Conservation (phyloP, 1,139 yeast genomes). For the Kluyveromyces marxianus region DNA sequence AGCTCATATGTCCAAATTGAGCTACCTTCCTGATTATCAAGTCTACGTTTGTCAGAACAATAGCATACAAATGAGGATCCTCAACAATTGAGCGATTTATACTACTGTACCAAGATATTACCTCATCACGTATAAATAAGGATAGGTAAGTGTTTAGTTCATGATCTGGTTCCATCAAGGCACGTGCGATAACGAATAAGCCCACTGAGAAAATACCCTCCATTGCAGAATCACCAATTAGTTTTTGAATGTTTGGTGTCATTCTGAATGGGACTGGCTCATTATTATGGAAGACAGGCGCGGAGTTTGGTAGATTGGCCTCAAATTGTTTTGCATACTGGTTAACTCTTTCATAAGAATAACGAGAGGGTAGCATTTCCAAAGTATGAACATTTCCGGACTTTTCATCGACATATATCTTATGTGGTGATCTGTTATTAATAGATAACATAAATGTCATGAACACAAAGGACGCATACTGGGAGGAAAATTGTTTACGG, state of each 20-base stretch:
- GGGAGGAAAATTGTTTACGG: conserved; percentile 90
- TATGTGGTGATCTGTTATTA: conserved; percentile 88
- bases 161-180: conserved; percentile 84
- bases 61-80: conserved; percentile 77
- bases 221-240: conserved; percentile 86
- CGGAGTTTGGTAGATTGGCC: conserved; percentile 54
- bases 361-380: conserved; percentile 87
- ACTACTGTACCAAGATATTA: conserved; percentile 86
- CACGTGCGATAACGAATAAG: conserved; percentile 77
- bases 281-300: conserved; percentile 88
- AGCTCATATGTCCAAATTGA: conserved; percentile 72
- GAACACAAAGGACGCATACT: conserved; percentile 91
- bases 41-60: conserved; percentile 84
- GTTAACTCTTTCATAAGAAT: conserved; percentile 29
- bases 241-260: conserved; percentile 89
- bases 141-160: conserved; percentile 84
- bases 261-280: conserved; percentile 95
- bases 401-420: conserved; percentile 71
- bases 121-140: conserved; percentile 90
- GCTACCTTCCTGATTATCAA: conserved; percentile 63
- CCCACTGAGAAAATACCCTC: conserved; percentile 90
- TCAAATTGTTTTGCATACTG: conserved; percentile 43
- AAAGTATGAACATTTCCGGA: conserved; percentile 92
- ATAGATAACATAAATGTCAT: conserved; percentile 94
- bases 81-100: conserved; percentile 51